Evolutionary conservation across 768 basidiomycete species (phyloP).

Genomic region (Cystofilobasidium ferigula): DNA sequence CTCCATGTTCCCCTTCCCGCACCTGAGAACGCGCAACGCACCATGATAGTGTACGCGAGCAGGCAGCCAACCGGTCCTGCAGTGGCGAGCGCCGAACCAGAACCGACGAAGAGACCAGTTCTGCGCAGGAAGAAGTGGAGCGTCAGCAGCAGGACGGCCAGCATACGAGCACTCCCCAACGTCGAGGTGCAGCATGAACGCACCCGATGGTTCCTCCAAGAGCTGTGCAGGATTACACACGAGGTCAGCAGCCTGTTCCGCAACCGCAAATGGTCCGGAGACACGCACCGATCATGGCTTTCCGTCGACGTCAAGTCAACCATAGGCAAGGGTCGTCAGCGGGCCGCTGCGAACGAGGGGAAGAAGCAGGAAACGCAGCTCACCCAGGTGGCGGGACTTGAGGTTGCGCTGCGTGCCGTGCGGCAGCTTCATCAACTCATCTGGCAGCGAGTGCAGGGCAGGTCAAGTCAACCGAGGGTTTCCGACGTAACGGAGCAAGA

Average conservation of each 20-base stretch:
- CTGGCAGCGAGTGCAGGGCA: neutral
- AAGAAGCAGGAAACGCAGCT: neutral
- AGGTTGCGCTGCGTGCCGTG: slow-evolving; percentile 14
- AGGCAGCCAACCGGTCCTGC: slow-evolving; percentile 6
- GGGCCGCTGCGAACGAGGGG: neutral
- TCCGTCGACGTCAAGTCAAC: neutral
- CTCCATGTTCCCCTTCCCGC: too few species aligned
- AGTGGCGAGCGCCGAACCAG: neutral
- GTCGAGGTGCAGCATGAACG: neutral
- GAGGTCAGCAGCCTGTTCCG: neutral
- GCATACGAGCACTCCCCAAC: neutral
- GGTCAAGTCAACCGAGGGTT: neutral
- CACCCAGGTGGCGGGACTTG: slow-evolving; percentile 15
- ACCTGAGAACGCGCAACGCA: neutral
- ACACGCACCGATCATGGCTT: neutral
- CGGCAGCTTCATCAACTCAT: neutral
- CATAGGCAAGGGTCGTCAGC: neutral
- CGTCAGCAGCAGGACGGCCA: neutral
- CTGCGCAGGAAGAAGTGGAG: neutral
- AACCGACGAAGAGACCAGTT: slow-evolving; percentile 10
- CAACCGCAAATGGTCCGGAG: neutral
- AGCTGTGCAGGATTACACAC: neutral
- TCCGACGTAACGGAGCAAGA: too few species aligned
- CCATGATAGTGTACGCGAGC: slow-evolving; percentile 12
- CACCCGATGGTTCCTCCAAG: slow-evolving; percentile 8